A percentile compares a stretch with the other conserved stretches of the same genome.
Conservation (phyloP, 352 stramenopile species). For the Pythium guiyangense region DNA sequence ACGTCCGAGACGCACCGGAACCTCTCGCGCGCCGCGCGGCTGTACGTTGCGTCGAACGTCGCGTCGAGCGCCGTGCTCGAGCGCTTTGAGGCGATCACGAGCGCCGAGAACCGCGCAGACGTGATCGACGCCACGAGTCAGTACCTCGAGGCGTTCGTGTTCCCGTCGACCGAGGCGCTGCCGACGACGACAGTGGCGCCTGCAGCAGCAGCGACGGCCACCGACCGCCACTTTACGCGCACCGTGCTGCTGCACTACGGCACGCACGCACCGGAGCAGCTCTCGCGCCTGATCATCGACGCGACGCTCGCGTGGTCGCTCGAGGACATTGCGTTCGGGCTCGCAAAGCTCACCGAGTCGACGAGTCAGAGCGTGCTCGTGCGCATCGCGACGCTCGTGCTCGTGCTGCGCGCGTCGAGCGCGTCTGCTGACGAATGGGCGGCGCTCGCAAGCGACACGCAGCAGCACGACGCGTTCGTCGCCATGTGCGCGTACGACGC, state of each 20-base stretch:
- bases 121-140: slow-evolving; percentile 51
- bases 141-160: slow-evolving; percentile 80
- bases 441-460: slow-evolving; percentile 8
- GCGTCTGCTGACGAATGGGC: slow-evolving; percentile 27
- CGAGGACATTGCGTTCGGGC: slow-evolving; percentile 60
- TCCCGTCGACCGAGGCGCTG: slow-evolving; percentile 34
- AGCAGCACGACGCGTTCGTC: slow-evolving; percentile 4
- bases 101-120: slow-evolving; percentile 33
- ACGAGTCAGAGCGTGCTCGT: slow-evolving; percentile 46
- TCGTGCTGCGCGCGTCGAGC: slow-evolving; percentile 42
- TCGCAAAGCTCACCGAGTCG: slow-evolving; percentile 46
- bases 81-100: slow-evolving; percentile 43
- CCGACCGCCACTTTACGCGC: slow-evolving; percentile 37
- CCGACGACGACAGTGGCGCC: slow-evolving; percentile 7
- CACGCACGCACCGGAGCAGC: slow-evolving; percentile 68
- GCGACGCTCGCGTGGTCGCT: slow-evolving; percentile 69
- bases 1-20: slow-evolving; percentile 47
- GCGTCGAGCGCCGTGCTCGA: slow-evolving; percentile 51
- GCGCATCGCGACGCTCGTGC: slow-evolving; percentile 57
- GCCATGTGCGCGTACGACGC: slow-evolving; percentile 28
- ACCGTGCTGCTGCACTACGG: slow-evolving; percentile 69
- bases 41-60: slow-evolving; percentile 74
- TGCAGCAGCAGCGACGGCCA: slow-evolving; percentile 9
- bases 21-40: slow-evolving; percentile 50
- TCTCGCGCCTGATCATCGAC: slow-evolving; percentile 67